Conservation (phyloP, 1,284 basidiomycete species). For the Lentinula novae-zelandiae region DNA sequence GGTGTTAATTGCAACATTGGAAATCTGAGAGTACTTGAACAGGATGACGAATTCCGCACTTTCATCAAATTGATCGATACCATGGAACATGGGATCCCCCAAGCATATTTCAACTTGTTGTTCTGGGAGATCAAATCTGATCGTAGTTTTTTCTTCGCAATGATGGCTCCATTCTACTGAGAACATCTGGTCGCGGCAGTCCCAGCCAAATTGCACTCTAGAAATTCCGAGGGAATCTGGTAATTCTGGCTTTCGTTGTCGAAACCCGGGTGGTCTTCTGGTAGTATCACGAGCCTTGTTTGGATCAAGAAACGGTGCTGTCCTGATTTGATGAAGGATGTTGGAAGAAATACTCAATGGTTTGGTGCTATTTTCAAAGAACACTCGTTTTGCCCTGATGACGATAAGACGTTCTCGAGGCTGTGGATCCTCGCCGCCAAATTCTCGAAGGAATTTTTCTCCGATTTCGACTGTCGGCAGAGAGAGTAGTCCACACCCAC, state of each 20-base stretch:
- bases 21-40: conserved; percentile 43
- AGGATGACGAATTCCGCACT: conserved; percentile 12
- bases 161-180: conserved; percentile 53
- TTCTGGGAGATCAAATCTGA: conserved; percentile 15
- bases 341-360: background rate
- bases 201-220: conserved; percentile 52
- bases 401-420: background rate
- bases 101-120: no score
- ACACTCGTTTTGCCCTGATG: background rate
- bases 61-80: no score
- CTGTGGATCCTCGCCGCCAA: conserved; percentile 3
- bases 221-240: conserved; percentile 18
- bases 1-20: conserved; percentile 31
- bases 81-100: no score
- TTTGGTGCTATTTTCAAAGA: conserved; percentile 7
- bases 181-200: conserved; percentile 49
- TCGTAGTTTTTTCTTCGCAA: conserved; percentile 16
- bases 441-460: conserved; percentile 8
- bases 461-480: conserved; percentile 11
- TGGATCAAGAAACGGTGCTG: conserved; percentile 43
- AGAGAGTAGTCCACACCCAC: conserved; percentile 12
- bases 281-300: conserved; percentile 23
- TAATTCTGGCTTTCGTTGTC: conserved; percentile 16
- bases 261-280: conserved; percentile 24
- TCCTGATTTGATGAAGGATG: background rate